These are phyloP conservation scores for Aspergillaceae sp. DNA, from an alignment of 2,329 filamentous ascomycete genomes.

Conservation along the genomic window DNA sequence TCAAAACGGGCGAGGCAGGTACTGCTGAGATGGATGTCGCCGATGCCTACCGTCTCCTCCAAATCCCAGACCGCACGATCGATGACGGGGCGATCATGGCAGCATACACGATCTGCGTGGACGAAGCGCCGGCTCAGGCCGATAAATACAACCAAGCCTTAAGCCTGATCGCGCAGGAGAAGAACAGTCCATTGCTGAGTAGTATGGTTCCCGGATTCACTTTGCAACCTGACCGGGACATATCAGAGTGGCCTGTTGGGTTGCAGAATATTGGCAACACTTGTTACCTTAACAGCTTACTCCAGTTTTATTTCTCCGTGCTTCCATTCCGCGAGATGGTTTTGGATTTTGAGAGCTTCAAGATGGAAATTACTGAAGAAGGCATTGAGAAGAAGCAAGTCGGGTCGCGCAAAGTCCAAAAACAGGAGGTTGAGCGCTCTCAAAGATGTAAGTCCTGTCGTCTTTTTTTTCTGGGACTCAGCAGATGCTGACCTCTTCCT, in stretches of 20 bases:
- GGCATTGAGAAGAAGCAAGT: slow-evolving; percentile 60
- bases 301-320: slow-evolving; percentile 92
- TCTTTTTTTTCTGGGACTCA: neutral
- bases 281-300: slow-evolving; percentile 91
- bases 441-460: slow-evolving; percentile 60
- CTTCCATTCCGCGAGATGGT: slow-evolving; percentile 73
- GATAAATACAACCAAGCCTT: slow-evolving; percentile 41
- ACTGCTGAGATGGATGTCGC: slow-evolving; percentile 47
- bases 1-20: slow-evolving; percentile 44
- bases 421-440: slow-evolving; percentile 50
- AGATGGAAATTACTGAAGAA: slow-evolving; percentile 58
- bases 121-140: slow-evolving; percentile 39
- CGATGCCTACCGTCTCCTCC: slow-evolving; percentile 45
- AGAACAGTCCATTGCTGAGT: slow-evolving; percentile 30
- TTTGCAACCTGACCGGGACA: slow-evolving; percentile 23
- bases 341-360: slow-evolving; percentile 62
- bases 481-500: slow-evolving; percentile 12
- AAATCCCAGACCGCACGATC: slow-evolving; percentile 45
- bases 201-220: slow-evolving; percentile 25
- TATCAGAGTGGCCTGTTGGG: slow-evolving; percentile 64
- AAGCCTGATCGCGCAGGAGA: slow-evolving; percentile 38
- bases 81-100: slow-evolving; percentile 44
- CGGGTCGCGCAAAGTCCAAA: slow-evolving; percentile 60
- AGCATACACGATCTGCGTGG: slow-evolving; percentile 39
- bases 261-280: slow-evolving; percentile 94